A percentile compares a stretch with the other conserved stretches of the same genome.
phyloP scores from a whole-genome alignment of 805 yeast species.

The Osmozyma mogii region DNA sequence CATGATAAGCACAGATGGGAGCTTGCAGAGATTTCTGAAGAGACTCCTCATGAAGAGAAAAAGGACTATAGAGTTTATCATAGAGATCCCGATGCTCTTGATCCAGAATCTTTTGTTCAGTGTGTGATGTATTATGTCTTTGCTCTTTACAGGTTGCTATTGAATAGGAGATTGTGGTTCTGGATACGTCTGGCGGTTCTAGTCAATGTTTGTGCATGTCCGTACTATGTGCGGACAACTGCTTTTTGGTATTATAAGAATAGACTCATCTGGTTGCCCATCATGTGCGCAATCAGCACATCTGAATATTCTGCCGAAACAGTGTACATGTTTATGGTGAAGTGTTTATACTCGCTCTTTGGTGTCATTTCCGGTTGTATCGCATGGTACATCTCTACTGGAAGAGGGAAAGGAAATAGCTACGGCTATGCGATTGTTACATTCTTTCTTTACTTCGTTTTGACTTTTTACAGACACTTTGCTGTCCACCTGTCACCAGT shows the following conservation, averaged over 20 bases:
- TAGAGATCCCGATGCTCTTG: conserved; percentile 23
- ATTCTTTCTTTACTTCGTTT: conserved; percentile 16
- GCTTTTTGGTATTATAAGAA: conserved; percentile 21
- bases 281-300: conserved; percentile 24
- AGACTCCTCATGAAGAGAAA: background rate
- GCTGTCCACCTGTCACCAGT: conserved; percentile 19
- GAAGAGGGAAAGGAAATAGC: conserved; percentile 23
- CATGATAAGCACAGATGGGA: conserved; percentile 1
- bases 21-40: conserved; percentile 5
- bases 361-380: conserved; percentile 24
- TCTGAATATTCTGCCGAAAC: conserved; percentile 25
- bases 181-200: conserved; percentile 21
- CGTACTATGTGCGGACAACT: conserved; percentile 20
- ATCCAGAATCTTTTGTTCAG: conserved; percentile 18
- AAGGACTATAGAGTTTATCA: conserved; percentile 4
- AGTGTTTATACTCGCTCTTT: conserved; percentile 18
- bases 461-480: conserved; percentile 23
- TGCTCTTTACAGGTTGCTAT: conserved; percentile 11
- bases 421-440: conserved; percentile 25
- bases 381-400: conserved; percentile 28
- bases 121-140: conserved; percentile 10
- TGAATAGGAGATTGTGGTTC: conserved; percentile 20
- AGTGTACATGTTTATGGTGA: conserved; percentile 17
- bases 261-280: conserved; percentile 23
- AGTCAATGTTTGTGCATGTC: conserved; percentile 16